phyloP scores from a whole-genome alignment of 257 asterid species.

The Mentha longifolia region DNA sequence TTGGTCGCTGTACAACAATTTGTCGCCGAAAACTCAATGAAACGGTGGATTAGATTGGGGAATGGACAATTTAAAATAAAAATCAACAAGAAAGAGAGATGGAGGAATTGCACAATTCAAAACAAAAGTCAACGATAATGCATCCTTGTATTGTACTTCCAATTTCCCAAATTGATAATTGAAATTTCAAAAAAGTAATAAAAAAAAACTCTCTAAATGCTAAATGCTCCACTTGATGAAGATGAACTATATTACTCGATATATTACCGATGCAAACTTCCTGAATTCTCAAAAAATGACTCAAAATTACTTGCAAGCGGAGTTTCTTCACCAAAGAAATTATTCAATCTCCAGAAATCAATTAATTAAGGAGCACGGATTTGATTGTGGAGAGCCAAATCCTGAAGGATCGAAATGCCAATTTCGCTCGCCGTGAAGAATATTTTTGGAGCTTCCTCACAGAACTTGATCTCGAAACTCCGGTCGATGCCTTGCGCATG shows the following conservation, averaged over 20 bases:
- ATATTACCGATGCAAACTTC: neutral
- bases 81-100: too few species aligned
- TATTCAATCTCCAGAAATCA: slow-evolving; percentile 16
- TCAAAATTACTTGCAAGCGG: slow-evolving; percentile 23
- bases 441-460: slow-evolving; percentile 49
- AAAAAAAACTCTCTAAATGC: neutral
- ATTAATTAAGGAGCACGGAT: slow-evolving; percentile 43
- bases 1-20: too few species aligned
- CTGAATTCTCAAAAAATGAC: neutral
- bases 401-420: slow-evolving; percentile 61
- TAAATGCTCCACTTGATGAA: neutral
- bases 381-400: slow-evolving; percentile 58
- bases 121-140: too few species aligned
- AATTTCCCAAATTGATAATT: neutral
- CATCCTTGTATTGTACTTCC: slow-evolving; percentile 2
- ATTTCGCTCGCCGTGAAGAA: slow-evolving; percentile 63
- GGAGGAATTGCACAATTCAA: too few species aligned
- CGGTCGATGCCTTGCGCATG: slow-evolving; percentile 23
- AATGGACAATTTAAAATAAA: too few species aligned
- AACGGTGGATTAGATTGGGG: too few species aligned
- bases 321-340: slow-evolving; percentile 5
- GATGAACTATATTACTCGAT: neutral
- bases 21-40: too few species aligned
- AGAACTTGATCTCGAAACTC: slow-evolving; percentile 54
- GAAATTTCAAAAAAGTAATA: neutral